Base-by-base conservation (phyloP, 768 basidiomycete species). In the Phlebiopsis flavidoalba region DNA sequence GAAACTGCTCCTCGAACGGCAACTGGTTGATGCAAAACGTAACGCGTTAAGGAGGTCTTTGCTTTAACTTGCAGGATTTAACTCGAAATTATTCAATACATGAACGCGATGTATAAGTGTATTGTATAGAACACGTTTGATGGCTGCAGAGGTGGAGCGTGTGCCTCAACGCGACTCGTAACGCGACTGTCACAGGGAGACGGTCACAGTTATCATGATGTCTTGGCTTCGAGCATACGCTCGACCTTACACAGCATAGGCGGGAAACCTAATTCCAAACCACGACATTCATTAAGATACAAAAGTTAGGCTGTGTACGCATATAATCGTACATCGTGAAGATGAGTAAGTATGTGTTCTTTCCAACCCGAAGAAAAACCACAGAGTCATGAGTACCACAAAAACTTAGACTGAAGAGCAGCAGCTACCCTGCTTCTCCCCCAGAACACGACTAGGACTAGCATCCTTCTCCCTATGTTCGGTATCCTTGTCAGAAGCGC, bases 401-500 rank as follows among this genome's bases (percentile, higher is more conserved):
- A 17, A 12, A 43, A 12, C 37, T 43, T 43, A 17, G 40, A 43
- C 40, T 3, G 40, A 43, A 17, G 40, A 43, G 40, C 40, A 43
- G 17, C 40, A 43, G 40, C 8, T 43, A 17, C 40, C 17, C 17
- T 12, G 40, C 40, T 43, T 31, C 26, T 31, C 26, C 26, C 26
- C 26, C 6, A 31, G 26, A 31, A 6, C 26, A 31, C 26, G 26
- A 31, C 3, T 31, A 2, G 26, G 26, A 3, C 6, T 6, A 31
- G 8, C 50, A 15, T 11, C 50, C 22, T 22, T 15, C 22, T 22
- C 50, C 26, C 1, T 17, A n/a, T 33, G 52, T 17, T 53, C 57
- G 3, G 26, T 17, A 12, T 43, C 64, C n/a, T 53, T 53, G 14
- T 60, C 54, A 8, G 47, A 57, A 11, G 62, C 70, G 67, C 82